Base-by-base conservation (phyloP, 2,329 filamentous ascomycete genomes). In the Alternaria postmessia region DNA sequence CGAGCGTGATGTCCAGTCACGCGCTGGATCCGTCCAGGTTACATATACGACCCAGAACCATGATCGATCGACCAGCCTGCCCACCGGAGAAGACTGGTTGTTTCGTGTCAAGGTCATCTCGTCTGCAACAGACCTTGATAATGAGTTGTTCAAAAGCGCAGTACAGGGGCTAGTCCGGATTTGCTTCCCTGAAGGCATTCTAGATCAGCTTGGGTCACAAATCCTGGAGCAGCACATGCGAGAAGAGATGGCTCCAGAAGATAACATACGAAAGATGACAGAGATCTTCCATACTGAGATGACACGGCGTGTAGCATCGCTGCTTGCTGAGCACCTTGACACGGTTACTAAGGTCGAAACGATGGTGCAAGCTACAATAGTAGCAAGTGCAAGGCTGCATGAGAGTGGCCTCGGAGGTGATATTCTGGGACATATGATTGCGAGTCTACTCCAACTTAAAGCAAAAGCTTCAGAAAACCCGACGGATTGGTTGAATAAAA, bases 91-190 rank as follows among this genome's bases (percentile, higher is more conserved):
- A 1, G 71, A 73, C 14, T 74, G 65, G 63, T n/a, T 41, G 0
- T 72, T 75, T 34, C 63, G 72, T 0, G 36, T 74, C 0, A 70
- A 73, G 14, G 65, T 75, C 1, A 54, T 71, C 2, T 73, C 63
- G 1, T 63, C 64, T 0, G 38, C 59, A 7, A 57, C 26, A 0
- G 22, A 54, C 24, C 20, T 67, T 6, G n/a, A 55, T 3, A 66
- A 68, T 61, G 67, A 59, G 5, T 24, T 76, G 4, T 68, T 74
- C 44, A 57, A 62, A 28, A 66, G 69, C 4, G 71, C 72, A 1
- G 66, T 75, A 1, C 64, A 69, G 56, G 73, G 70, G 1, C 57
- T 76, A 0, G 61, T 73, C 2, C 59, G 68, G 5, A 68, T 74
- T 3, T 75, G 74, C 47, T 75, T 76, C 18, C 72, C 74, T 1